Percentiles rank a stretch among this genome's conserved stretches.
These are phyloP conservation scores for Trichoderma sp. DNA, from an alignment of 2,329 filamentous ascomycete species.

Conservation along the genomic window DNA sequence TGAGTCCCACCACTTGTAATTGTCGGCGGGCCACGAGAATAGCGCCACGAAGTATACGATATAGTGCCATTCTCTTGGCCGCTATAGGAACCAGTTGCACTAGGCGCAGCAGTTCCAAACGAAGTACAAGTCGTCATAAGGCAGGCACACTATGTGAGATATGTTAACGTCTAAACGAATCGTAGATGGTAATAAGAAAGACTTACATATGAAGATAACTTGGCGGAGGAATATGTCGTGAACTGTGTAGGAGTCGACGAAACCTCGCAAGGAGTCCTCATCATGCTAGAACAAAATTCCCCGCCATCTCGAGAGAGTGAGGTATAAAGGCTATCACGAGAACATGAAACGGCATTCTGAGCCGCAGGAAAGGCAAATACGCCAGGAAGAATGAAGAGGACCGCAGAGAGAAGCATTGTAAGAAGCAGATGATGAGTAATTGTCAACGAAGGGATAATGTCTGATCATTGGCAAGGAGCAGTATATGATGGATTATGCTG, in stretches of 20 bases:
- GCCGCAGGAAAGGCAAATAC: conserved; percentile 17
- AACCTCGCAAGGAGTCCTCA: conserved; percentile 24
- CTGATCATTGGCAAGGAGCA: not conserved
- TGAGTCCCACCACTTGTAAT: not conserved
- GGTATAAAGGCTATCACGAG: conserved; percentile 31
- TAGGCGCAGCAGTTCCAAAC: not conserved
- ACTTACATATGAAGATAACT: conserved; percentile 34
- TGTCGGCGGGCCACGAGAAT: not conserved
- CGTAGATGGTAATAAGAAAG: not conserved
- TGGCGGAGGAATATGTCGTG: conserved; percentile 29
- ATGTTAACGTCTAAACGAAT: not conserved
- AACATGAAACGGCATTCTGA: conserved; percentile 23
- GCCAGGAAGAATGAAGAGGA: not conserved
- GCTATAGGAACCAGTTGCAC: not conserved
- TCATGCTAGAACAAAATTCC: conserved; percentile 31
- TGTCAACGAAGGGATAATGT: not conserved
- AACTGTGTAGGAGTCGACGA: conserved; percentile 30
- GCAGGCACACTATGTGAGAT: conserved; percentile 28
- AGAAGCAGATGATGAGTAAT: not conserved
- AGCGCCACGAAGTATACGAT: conserved; percentile 1
- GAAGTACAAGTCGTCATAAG: conserved; percentile 22
- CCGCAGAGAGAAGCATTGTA: conserved; percentile 12
- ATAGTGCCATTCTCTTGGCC: not conserved
- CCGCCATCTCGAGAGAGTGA: conserved; percentile 29
- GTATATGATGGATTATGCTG: not conserved